Conservation (phyloP, 1,284 basidiomycete genomes). For the Trichosporon sp. region DNA sequence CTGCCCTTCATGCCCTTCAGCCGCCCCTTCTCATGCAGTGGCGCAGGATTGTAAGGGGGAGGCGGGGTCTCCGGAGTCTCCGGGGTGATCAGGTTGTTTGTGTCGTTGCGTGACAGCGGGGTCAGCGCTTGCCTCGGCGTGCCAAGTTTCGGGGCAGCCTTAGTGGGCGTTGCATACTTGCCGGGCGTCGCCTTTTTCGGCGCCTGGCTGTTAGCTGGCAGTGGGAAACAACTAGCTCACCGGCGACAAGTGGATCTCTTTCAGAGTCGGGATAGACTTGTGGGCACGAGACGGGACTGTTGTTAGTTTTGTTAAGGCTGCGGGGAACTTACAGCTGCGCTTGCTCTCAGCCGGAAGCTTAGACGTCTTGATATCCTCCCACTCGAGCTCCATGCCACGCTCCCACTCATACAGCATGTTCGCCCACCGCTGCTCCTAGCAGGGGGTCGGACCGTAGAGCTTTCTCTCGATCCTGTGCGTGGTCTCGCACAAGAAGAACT, state of each 20-base stretch:
- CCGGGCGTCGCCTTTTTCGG: background rate
- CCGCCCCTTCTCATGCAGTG: background rate
- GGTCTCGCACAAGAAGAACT: conserved; percentile 38
- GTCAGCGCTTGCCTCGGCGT: background rate
- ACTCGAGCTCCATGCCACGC: conserved; percentile 30
- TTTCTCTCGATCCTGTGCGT: conserved; percentile 23
- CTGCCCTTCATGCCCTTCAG: background rate
- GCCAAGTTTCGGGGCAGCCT: background rate
- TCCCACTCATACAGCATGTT: conserved; percentile 35
- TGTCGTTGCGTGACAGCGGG: background rate
- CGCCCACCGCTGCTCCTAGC: conserved; percentile 46
- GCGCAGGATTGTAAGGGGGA: background rate
- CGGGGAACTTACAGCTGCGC: background rate
- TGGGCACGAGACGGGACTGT: background rate
- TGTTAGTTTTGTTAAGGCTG: background rate
- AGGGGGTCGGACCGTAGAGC: conserved; percentile 26
- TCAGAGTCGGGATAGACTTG: background rate
- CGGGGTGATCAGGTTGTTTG: background rate
- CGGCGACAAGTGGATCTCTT: conserved; percentile 10
- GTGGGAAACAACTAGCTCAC: background rate
- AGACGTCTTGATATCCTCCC: conserved; percentile 28
- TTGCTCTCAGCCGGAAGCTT: background rate
- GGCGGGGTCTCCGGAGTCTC: background rate
- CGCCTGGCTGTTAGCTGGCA: background rate
- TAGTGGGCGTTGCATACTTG: background rate